phyloP scores from a whole-genome alignment of 2,329 filamentous ascomycete genomes.

The Pseudohalonectria lignicola region DNA sequence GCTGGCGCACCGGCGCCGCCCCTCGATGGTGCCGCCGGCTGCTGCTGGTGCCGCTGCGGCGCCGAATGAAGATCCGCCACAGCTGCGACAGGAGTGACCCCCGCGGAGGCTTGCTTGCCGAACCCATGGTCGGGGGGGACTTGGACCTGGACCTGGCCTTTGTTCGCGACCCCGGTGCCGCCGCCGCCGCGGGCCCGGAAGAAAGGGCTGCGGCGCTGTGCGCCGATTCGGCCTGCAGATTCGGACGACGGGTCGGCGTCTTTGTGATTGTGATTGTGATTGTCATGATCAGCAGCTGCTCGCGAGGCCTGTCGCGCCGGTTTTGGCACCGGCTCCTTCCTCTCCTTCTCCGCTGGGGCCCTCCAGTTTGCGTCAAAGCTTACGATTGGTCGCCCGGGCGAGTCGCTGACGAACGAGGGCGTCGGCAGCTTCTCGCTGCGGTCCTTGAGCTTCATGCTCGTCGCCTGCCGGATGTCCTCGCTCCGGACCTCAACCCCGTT shows the following conservation, averaged over 20 bases:
- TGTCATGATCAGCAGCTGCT: too few species aligned
- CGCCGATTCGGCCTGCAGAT: too few species aligned
- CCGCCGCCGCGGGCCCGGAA: constrained; percentile 2
- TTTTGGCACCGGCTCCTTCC: constrained; percentile 40
- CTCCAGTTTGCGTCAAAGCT: constrained; percentile 87
- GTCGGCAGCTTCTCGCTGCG: constrained; percentile 79
- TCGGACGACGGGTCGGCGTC: too few species aligned
- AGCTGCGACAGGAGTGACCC: constrained; percentile 44
- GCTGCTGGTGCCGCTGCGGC: too few species aligned
- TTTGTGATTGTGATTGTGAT: too few species aligned
- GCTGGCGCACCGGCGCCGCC: constrained; percentile 24
- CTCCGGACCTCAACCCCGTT: constrained; percentile 74
- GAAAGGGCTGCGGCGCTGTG: constrained; percentile 19
- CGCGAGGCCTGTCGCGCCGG: constrained; percentile 14
- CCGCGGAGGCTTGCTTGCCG: constrained; percentile 19
- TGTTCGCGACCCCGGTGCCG: too few species aligned
- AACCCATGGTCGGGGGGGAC: too few species aligned
- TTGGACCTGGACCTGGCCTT: too few species aligned
- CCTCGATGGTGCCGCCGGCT: constrained; percentile 20
- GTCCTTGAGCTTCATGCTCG: constrained; percentile 78
- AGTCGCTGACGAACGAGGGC: constrained; percentile 84
- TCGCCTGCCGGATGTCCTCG: constrained; percentile 82
- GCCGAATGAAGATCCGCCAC: constrained; percentile 34
- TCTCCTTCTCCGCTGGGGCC: constrained; percentile 50
- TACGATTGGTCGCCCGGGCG: constrained; percentile 85